Base-by-base conservation (phyloP, 305 asterid genomes). In the Striga hermonthica region DNA sequence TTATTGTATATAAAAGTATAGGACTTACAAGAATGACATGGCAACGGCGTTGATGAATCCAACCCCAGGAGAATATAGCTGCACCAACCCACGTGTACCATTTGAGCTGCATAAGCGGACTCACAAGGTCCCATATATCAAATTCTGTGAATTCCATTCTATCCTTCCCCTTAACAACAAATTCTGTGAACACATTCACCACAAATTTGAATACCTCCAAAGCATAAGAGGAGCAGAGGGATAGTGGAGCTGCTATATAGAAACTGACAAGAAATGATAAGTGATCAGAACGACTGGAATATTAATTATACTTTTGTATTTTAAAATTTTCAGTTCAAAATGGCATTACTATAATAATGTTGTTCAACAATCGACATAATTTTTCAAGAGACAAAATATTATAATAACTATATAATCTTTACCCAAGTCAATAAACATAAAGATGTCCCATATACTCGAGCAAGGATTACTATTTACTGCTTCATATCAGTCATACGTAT, bases 11-110 rank as follows among this genome's bases (percentile, higher is more conserved):
- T 40, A 14, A 54, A 52, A 15, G 66, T 35, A 71, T 37, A 13
- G 34, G 49, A 62, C 92, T 77, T 81, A 89, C 90, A 40, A 89
- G 87, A 72, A 89, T 89, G 54, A 71, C 78, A 70, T 84, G 96
- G 69, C 95, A 86, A 53, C 37, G 58, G 37, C n/a, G 37, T 53
- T 53, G 58, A 53, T 53, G 58, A 22, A 53, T 22, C 58, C 58
- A 53, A 4, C 58, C 58, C 58, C 58, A 53, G n/a, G 37, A 53
- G 58, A 53, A 53, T 1, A 53, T 15, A 16, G 37, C 58, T 8
- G 58, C 38, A 53, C 58, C 58, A 8, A 53, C 3, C 58, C 58
- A 53, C 37, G 68, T 72, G 69, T 82, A 75, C 95, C 88, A 84
- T 70, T 68, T 73, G 61, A 84, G 81, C 13, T 67, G 84, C 70